Conservation (phyloP, 148 eudicot genomes). For the Camellia granthamiana region DNA sequence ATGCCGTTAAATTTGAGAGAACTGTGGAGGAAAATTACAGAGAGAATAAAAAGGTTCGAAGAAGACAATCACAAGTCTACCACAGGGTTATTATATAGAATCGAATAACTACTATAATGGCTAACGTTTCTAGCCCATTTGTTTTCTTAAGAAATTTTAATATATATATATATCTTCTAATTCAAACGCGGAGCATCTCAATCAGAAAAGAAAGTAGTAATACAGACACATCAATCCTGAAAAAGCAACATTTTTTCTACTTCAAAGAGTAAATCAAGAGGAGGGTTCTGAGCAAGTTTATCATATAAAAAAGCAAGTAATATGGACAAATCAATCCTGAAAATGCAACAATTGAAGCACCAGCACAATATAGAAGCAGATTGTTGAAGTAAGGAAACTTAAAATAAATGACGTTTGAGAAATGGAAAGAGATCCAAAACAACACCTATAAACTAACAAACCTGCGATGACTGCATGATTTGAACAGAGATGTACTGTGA, state of each 20-base stretch:
- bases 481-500: slow-evolving; percentile 84
- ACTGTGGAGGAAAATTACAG: not conserved
- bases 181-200: not conserved
- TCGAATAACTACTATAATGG: no score
- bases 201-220: not conserved
- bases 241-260: not conserved
- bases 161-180: not conserved
- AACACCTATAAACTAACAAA: slow-evolving; percentile 18
- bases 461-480: slow-evolving; percentile 96
- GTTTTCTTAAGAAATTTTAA: not conserved
- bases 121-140: not conserved
- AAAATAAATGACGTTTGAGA: not conserved
- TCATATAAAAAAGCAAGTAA: not conserved
- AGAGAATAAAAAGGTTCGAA: not conserved
- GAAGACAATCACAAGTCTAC: not conserved
- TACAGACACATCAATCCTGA: no score
- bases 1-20: not conserved
- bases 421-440: not conserved
- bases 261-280: not conserved
- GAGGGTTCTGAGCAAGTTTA: not conserved
- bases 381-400: not conserved
- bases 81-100: no score
- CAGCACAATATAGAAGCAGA: not conserved
- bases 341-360: slow-evolving; percentile 4
- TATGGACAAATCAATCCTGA: not conserved